A percentile compares a stretch with the other conserved stretches of the same genome.
phyloP scores from a whole-genome alignment of 2,329 filamentous ascomycete genomes.

The Penicillium corylophilum region DNA sequence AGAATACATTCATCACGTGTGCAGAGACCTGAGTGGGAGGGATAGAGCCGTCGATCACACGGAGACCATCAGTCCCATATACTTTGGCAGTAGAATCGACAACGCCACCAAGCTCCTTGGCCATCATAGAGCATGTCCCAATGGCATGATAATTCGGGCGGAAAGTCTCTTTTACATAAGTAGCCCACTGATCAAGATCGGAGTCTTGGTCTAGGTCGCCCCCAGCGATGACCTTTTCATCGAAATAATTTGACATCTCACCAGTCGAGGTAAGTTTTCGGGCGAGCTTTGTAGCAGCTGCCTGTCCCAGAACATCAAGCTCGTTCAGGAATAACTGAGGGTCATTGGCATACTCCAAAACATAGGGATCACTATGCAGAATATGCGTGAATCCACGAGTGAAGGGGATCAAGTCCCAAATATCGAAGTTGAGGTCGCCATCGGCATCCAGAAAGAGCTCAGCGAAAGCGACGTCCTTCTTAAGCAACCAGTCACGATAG shows the following conservation, averaged over 20 bases:
- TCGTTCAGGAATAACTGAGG: slow-evolving; percentile 30
- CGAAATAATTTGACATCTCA: slow-evolving; percentile 19
- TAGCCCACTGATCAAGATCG: slow-evolving; percentile 22
- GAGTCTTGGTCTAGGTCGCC: slow-evolving; percentile 15
- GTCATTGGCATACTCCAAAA: slow-evolving; percentile 21
- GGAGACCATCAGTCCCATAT: slow-evolving; percentile 33
- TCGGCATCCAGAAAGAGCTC: slow-evolving; percentile 31
- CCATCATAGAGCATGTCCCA: slow-evolving; percentile 36
- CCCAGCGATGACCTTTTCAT: slow-evolving; percentile 18
- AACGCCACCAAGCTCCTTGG: slow-evolving; percentile 31
- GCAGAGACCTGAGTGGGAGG: slow-evolving; percentile 34
- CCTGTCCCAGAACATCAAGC: slow-evolving; percentile 28
- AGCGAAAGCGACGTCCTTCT: slow-evolving; percentile 26
- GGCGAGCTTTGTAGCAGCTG: slow-evolving; percentile 27
- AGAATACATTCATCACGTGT: slow-evolving; percentile 33
- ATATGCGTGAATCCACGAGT: slow-evolving; percentile 28
- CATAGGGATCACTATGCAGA: slow-evolving; percentile 26
- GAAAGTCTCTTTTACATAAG: slow-evolving; percentile 27
- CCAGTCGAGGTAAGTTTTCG: slow-evolving; percentile 21
- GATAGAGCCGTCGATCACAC: slow-evolving; percentile 40
- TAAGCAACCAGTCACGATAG: slow-evolving; percentile 28
- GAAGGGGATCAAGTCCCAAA: slow-evolving; percentile 33
- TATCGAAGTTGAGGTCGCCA: slow-evolving; percentile 24
- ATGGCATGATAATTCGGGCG: slow-evolving; percentile 32
- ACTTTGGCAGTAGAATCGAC: slow-evolving; percentile 30